A percentile compares a stretch with the other conserved stretches of the same genome.
Evolutionary conservation across 2,329 filamentous ascomycete species (phyloP).

Genomic region (Harringtonia aguacate): DNA sequence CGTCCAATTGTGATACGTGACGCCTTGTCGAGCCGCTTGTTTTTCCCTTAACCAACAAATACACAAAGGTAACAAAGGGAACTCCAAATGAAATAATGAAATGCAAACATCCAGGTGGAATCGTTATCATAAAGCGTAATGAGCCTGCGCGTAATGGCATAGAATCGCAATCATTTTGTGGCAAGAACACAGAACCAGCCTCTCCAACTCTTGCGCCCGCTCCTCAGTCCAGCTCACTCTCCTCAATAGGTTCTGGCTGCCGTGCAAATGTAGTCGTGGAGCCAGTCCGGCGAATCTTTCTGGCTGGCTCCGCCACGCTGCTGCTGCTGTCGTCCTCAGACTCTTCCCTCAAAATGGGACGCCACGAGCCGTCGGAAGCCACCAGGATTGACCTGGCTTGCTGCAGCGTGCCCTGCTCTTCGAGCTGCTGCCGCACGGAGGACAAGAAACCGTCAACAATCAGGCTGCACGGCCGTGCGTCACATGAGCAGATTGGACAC

Average conservation of each 20-base stretch:
- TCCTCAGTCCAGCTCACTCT: conserved; percentile 10
- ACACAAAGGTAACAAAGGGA: no score
- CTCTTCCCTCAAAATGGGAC: conserved; percentile 23
- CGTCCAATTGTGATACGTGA: no score
- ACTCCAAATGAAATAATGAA: no score
- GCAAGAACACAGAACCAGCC: no score
- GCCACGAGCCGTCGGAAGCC: conserved; percentile 55
- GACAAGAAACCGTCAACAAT: conserved; percentile 64
- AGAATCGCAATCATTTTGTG: no score
- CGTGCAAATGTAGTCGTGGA: not conserved
- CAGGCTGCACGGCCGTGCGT: conserved; percentile 65
- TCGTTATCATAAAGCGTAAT: no score
- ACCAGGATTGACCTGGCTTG: conserved; percentile 51
- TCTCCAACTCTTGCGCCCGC: no score
- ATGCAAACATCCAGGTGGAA: no score
- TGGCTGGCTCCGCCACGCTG: conserved; percentile 6
- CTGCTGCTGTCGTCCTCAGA: conserved; percentile 18
- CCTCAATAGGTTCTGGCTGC: not conserved
- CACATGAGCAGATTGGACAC: conserved; percentile 71
- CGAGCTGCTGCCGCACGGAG: conserved; percentile 47
- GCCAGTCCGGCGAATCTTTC: not conserved
- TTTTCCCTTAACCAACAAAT: no score
- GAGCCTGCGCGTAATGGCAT: no score
- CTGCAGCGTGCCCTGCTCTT: conserved; percentile 30
- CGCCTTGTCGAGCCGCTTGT: no score